A percentile compares a stretch with the other conserved stretches of the same genome.
phyloP scores from a whole-genome alignment of 2,329 filamentous ascomycete genomes.

The Aulographum hederae region DNA sequence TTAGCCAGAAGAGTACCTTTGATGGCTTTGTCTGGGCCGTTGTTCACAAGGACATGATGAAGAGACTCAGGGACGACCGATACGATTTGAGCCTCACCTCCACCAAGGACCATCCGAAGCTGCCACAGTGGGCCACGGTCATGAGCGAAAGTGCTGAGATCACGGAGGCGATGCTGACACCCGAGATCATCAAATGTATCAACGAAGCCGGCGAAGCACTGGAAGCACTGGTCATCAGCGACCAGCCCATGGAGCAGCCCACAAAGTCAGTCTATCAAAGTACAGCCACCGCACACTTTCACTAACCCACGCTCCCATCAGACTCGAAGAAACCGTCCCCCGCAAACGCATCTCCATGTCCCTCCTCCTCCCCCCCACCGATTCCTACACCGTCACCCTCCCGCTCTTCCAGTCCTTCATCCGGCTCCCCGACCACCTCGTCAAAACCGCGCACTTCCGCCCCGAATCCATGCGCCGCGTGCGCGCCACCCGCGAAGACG shows the following conservation, averaged over 20 bases:
- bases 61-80: slow-evolving; percentile 70
- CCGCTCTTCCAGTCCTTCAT: slow-evolving; percentile 70
- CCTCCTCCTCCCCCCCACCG: slow-evolving; percentile 40
- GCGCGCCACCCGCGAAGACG: slow-evolving; percentile 59
- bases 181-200: slow-evolving; percentile 70
- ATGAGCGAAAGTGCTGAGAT: slow-evolving; percentile 97
- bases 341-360: slow-evolving; percentile 77
- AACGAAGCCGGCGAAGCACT: slow-evolving; percentile 61
- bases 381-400: slow-evolving; percentile 37
- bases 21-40: slow-evolving; percentile 91
- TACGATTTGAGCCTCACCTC: slow-evolving; percentile 87
- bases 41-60: slow-evolving; percentile 92
- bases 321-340: slow-evolving; percentile 64
- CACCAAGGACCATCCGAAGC: slow-evolving; percentile 82
- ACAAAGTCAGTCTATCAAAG: slow-evolving; percentile 42
- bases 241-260: slow-evolving; percentile 79
- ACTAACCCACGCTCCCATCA: slow-evolving; percentile 17
- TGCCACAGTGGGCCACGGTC: slow-evolving; percentile 76
- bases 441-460: slow-evolving; percentile 63
- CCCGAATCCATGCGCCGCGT: slow-evolving; percentile 76
- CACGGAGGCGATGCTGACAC: slow-evolving; percentile 68
- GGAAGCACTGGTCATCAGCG: slow-evolving; percentile 75
- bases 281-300: slow-evolving; percentile 1
- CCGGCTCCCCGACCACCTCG: slow-evolving; percentile 68
- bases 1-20: slow-evolving; percentile 47